These are phyloP conservation scores for Zymoseptoria pseudotritici DNA, from an alignment of 2,329 filamentous ascomycete genomes.

Conservation along the genomic window DNA sequence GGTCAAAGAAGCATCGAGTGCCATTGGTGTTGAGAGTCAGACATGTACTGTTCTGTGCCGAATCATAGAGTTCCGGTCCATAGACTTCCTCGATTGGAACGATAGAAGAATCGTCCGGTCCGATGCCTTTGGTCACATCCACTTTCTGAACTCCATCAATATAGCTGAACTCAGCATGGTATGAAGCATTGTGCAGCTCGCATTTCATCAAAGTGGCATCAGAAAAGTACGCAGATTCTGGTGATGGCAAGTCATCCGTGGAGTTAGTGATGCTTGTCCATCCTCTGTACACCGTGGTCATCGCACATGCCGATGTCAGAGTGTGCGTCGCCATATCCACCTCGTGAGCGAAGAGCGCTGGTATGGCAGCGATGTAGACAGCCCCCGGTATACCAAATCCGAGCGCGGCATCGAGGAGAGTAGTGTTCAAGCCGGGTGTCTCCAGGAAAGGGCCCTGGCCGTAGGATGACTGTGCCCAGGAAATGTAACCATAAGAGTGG, in stretches of 20 bases:
- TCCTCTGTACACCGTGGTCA: background rate
- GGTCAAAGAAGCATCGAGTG: background rate
- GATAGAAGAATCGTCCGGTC: background rate
- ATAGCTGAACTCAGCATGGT: slow-evolving; percentile 4
- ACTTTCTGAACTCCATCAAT: slow-evolving; percentile 3
- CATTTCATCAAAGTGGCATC: slow-evolving; percentile 5
- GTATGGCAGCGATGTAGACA: background rate
- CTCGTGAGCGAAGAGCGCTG: background rate
- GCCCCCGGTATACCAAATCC: background rate
- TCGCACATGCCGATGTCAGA: background rate
- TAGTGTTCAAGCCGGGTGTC: background rate
- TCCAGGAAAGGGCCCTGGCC: background rate
- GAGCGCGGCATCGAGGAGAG: background rate
- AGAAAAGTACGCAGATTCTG: background rate
- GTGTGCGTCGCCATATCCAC: background rate
- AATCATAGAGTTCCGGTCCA: background rate
- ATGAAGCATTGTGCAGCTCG: slow-evolving; percentile 5
- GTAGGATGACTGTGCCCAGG: background rate
- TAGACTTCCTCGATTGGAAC: background rate
- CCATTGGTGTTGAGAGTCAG: background rate
- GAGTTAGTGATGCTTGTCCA: background rate
- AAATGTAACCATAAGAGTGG: background rate
- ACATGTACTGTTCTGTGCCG: background rate
- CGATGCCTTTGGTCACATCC: background rate
- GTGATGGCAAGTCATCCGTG: background rate